These are phyloP conservation scores for Trametes sanguinea DNA, from an alignment of 768 basidiomycete species.

Conservation along the genomic window DNA sequence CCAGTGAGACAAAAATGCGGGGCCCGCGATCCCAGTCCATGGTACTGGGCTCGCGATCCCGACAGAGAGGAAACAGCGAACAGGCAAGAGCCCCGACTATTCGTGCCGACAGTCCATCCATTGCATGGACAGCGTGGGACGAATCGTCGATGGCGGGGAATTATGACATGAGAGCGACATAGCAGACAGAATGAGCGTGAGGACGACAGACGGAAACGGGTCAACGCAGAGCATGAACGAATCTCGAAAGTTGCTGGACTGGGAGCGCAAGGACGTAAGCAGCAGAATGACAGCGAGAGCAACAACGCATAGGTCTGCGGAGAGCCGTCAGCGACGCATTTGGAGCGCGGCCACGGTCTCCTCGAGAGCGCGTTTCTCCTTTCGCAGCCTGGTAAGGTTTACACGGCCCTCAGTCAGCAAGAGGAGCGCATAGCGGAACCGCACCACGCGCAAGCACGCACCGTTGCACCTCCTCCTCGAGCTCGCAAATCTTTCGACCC, in stretches of 20 bases:
- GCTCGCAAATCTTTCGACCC: slow-evolving; percentile 19
- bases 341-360: slow-evolving; percentile 20
- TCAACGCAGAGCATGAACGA: slow-evolving; percentile 12
- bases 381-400: slow-evolving; percentile 8
- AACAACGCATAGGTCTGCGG: not conserved
- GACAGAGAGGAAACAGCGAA: slow-evolving; percentile 21
- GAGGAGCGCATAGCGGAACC: slow-evolving; percentile 11
- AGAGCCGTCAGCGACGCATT: slow-evolving; percentile 7
- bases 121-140: slow-evolving; percentile 17
- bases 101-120: slow-evolving; percentile 14
- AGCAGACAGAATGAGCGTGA: slow-evolving; percentile 13
- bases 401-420: slow-evolving; percentile 6
- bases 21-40: slow-evolving; percentile 10
- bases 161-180: slow-evolving; percentile 10
- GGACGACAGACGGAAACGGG: slow-evolving; percentile 5
- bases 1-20: slow-evolving; percentile 1
- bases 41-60: slow-evolving; percentile 8
- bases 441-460: slow-evolving; percentile 15
- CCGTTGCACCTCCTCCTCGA: slow-evolving; percentile 20
- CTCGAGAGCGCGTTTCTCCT: slow-evolving; percentile 22
- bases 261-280: not conserved
- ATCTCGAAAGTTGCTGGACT: slow-evolving; percentile 1
- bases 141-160: not conserved
- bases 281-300: not conserved
- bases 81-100: slow-evolving; percentile 22